These are phyloP conservation scores for Gonapodya prolifera DNA, from an alignment of 192 early-diverging fungal species.

Conservation along the genomic window DNA sequence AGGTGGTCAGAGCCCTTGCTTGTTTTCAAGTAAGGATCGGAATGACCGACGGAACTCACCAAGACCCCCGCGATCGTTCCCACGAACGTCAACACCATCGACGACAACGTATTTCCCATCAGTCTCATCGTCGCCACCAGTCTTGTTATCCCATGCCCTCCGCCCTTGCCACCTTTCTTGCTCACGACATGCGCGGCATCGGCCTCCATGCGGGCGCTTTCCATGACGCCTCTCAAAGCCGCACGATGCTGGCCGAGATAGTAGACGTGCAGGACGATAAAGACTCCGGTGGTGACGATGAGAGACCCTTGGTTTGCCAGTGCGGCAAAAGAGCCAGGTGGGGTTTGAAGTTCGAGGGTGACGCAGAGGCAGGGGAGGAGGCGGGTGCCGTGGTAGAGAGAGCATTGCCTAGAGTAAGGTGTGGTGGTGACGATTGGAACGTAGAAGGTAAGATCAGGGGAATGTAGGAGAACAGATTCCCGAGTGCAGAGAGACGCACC, in stretches of 20 bases:
- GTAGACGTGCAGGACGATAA: not conserved
- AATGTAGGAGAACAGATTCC: not conserved
- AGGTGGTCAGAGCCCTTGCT: too few relatives aligned
- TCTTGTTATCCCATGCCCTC: not conserved
- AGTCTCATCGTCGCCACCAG: not conserved
- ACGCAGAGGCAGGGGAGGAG: too few relatives aligned
- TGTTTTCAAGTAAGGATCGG: too few relatives aligned
- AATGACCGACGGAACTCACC: too few relatives aligned
- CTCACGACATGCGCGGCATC: not conserved
- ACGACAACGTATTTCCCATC: not conserved
- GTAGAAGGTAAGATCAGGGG: not conserved
- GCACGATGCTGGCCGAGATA: not conserved
- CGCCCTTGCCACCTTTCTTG: not conserved
- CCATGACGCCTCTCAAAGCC: not conserved
- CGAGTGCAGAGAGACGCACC: not conserved
- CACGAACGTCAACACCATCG: not conserved
- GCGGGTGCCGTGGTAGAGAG: not conserved
- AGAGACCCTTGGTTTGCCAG: not conserved
- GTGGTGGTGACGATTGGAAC: too few relatives aligned
- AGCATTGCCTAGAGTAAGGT: not conserved
- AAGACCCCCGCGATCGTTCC: not conserved
- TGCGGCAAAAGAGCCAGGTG: too few relatives aligned
- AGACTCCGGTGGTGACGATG: not conserved
- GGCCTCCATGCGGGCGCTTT: not conserved
- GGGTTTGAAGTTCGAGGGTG: too few relatives aligned